A percentile compares a stretch with the other conserved stretches of the same genome.
phyloP scores from a whole-genome alignment of 1,284 basidiomycete genomes.

The Austropuccinia psidii region DNA sequence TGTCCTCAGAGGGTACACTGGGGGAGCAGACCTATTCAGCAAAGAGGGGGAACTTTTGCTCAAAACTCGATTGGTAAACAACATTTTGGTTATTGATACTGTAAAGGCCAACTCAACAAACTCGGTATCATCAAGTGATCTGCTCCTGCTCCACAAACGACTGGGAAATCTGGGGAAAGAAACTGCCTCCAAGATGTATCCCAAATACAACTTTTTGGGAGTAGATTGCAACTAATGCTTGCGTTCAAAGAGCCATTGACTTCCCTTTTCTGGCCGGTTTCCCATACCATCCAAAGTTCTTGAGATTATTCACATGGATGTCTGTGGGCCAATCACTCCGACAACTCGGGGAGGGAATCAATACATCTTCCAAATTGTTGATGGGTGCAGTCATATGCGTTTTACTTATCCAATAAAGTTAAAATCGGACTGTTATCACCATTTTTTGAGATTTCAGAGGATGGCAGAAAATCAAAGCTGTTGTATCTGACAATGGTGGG shows the following conservation, averaged over 20 bases:
- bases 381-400: not conserved
- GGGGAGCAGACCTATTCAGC: no score
- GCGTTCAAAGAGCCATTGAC: not conserved
- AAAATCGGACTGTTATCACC: not conserved
- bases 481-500: slow-evolving; percentile 17
- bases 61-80: no score
- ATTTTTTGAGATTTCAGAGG: not conserved
- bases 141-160: not conserved
- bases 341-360: not conserved
- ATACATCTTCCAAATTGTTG: slow-evolving; percentile 8
- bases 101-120: no score
- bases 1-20: no score
- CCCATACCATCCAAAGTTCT: not conserved
- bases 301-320: slow-evolving; percentile 16
- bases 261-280: not conserved
- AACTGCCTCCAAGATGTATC: not conserved
- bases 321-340: slow-evolving; percentile 10
- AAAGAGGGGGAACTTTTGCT: no score
- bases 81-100: no score
- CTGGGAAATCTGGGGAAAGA: not conserved
- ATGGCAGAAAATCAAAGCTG: not conserved
- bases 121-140: no score
- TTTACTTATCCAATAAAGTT: not conserved
- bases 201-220: no score
- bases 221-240: not conserved